phyloP scores from a whole-genome alignment of 768 basidiomycete species.

The Phylloporus sp. region DNA sequence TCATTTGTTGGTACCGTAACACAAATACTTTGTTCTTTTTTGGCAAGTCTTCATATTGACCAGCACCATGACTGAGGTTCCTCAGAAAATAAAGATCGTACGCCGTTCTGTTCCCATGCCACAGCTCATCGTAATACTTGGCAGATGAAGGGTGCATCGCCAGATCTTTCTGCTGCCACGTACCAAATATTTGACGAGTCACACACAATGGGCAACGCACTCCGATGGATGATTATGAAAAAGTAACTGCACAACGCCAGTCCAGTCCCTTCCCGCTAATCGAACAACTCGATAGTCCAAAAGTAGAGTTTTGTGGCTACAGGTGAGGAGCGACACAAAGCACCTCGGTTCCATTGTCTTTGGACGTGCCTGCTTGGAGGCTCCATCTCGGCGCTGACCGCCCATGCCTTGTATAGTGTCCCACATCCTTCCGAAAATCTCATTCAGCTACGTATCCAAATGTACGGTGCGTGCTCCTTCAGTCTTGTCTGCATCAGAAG shows the following conservation, averaged over 20 bases:
- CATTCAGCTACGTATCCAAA: constrained; percentile 97
- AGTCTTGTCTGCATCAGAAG: not conserved
- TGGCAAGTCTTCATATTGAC: not conserved
- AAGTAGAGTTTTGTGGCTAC: constrained; percentile 98
- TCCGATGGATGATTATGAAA: constrained; percentile 99
- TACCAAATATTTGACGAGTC: constrained; percentile 92
- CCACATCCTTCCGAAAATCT: constrained; percentile 97
- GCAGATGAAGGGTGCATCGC: constrained; percentile 79
- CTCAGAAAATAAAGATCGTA: constrained; percentile 33
- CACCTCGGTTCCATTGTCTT: constrained; percentile 20
- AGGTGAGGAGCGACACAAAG: too few relatives aligned
- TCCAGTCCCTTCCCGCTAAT: not conserved
- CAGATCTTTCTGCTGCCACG: constrained; percentile 84
- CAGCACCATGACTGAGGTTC: constrained; percentile 27
- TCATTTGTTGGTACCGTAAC: too few relatives aligned
- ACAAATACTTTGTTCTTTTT: not conserved
- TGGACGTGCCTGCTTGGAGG: not conserved
- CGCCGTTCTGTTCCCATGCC: constrained; percentile 2
- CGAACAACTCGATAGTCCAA: constrained; percentile 62
- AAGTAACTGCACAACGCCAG: constrained; percentile 55
- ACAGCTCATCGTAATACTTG: constrained; percentile 9
- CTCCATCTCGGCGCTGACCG: not conserved
- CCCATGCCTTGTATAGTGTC: constrained; percentile 19
- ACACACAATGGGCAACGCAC: constrained; percentile 92
- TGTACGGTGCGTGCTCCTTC: constrained; percentile 78